Percentiles rank a stretch among this genome's conserved stretches.
phyloP scores from a whole-genome alignment of 768 basidiomycete genomes.

The Hygrophoropsis aurantiaca region DNA sequence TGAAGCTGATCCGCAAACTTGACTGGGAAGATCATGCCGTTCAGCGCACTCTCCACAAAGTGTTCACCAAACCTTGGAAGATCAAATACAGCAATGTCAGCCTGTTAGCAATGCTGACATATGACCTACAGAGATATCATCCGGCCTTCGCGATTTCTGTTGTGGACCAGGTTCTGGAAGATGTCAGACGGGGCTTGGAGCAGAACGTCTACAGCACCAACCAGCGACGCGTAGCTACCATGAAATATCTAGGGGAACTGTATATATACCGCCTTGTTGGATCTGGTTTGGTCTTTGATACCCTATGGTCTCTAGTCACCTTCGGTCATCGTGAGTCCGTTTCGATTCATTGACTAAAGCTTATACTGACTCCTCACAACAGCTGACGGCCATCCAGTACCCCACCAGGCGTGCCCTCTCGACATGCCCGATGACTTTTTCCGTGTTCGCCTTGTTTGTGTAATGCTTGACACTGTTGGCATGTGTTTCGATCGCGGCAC shows the following conservation, averaged over 20 bases:
- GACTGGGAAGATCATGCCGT: constrained; percentile 85
- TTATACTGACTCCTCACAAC: constrained; percentile 14
- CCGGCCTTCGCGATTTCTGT: constrained; percentile 85
- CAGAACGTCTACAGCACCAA: constrained; percentile 94
- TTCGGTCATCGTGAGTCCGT: constrained; percentile 87
- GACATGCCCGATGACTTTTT: constrained; percentile 98
- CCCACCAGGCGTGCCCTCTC: constrained; percentile 67
- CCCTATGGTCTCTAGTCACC: constrained; percentile 89
- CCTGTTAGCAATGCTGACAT: constrained; percentile 90
- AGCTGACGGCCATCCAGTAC: constrained; percentile 91
- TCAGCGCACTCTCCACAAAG: constrained; percentile 70
- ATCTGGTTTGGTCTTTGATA: constrained; percentile 89
- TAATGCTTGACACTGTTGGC: constrained; percentile 91
- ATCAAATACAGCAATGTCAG: constrained; percentile 89
- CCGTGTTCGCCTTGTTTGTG: constrained; percentile 87
- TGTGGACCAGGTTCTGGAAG: constrained; percentile 94
- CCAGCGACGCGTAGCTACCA: constrained; percentile 85
- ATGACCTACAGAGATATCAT: constrained; percentile 92
- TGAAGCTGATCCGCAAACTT: constrained; percentile 89
- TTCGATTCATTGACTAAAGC: background rate
- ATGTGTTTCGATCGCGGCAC: constrained; percentile 97
- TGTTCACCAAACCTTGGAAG: constrained; percentile 99
- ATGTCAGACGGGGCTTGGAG: constrained; percentile 87
- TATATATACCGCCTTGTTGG: constrained; percentile 94
- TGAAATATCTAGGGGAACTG: constrained; percentile 95